A percentile compares a stretch with the other conserved stretches of the same genome.
Conservation (phyloP, 2,329 filamentous ascomycete genomes). For the Aureobasidium sp. region DNA sequence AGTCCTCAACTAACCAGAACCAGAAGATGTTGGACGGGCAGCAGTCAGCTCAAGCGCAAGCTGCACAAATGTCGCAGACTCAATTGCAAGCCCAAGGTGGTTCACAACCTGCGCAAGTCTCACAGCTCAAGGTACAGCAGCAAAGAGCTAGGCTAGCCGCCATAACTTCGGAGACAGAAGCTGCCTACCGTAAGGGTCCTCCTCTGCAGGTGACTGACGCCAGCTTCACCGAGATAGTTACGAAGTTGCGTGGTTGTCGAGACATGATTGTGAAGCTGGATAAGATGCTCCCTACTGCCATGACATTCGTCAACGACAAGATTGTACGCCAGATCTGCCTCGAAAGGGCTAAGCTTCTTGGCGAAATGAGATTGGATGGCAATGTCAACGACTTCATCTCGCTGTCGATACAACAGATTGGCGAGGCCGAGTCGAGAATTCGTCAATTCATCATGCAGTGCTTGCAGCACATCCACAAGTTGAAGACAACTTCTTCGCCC, state of each 20-base stretch:
- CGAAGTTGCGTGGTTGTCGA: slow-evolving; percentile 19
- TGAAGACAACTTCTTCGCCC: slow-evolving; percentile 16
- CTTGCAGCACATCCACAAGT: slow-evolving; percentile 21
- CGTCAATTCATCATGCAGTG: slow-evolving; percentile 22
- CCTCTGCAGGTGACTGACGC: slow-evolving; percentile 21
- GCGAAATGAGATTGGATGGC: slow-evolving; percentile 23
- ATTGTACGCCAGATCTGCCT: slow-evolving; percentile 20
- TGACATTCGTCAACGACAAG: slow-evolving; percentile 17
- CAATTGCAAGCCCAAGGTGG: slow-evolving; percentile 18
- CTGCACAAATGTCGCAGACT: neutral
- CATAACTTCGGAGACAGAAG: neutral
- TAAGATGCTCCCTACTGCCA: slow-evolving; percentile 22
- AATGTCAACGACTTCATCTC: slow-evolving; percentile 25
- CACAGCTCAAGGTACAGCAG: slow-evolving; percentile 4
- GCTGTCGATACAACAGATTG: slow-evolving; percentile 22
- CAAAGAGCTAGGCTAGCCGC: neutral
- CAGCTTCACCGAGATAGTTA: slow-evolving; percentile 19
- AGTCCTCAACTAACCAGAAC: slow-evolving; percentile 17
- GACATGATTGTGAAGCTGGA: slow-evolving; percentile 21
- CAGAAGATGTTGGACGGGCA: neutral
- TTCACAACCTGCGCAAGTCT: neutral
- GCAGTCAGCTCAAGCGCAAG: neutral
- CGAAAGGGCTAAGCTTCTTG: slow-evolving; percentile 23
- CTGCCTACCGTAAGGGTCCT: slow-evolving; percentile 22
- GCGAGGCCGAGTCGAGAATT: slow-evolving; percentile 21